phyloP scores from a whole-genome alignment of 2,329 filamentous ascomycete genomes.

The Diaporthe longicolla region DNA sequence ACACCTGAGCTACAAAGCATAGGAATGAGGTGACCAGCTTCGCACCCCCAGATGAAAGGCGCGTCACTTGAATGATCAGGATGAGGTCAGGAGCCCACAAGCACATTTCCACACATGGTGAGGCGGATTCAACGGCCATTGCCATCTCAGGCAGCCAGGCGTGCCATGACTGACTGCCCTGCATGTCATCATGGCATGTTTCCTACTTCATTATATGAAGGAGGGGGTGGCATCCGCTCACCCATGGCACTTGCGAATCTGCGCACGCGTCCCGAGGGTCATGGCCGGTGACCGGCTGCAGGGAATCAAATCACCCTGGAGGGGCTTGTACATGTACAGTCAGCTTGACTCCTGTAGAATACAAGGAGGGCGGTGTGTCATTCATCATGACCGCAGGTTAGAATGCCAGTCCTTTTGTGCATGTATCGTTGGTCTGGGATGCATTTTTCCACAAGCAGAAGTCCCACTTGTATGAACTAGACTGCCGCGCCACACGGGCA shows the following conservation, averaged over 20 bases:
- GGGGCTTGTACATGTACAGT: slow-evolving; percentile 34
- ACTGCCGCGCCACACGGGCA: not conserved
- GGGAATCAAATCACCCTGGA: slow-evolving; percentile 10
- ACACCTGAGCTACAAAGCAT: not conserved
- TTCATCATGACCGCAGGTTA: not conserved
- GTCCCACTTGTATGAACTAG: not conserved
- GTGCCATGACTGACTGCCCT: not conserved
- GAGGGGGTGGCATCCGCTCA: not conserved
- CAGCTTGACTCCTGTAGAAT: slow-evolving; percentile 19
- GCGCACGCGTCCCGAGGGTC: slow-evolving; percentile 3
- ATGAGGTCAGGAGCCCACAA: not conserved
- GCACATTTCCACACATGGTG: not conserved
- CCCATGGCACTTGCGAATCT: not conserved
- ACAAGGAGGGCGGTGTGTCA: slow-evolving; percentile 4
- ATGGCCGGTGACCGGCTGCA: slow-evolving; percentile 14
- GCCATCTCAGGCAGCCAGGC: not conserved
- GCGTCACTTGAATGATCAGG: not conserved
- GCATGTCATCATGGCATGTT: slow-evolving; percentile 18
- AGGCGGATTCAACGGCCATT: not conserved
- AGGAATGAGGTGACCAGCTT: not conserved
- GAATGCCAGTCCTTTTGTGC: not conserved
- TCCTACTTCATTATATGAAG: not conserved
- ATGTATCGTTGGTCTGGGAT: not conserved
- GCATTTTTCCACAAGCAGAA: not conserved
- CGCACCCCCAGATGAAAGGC: not conserved